A percentile compares a stretch with the other conserved stretches of the same genome.
Conservation (phyloP, 177 flowering plant genomes). For the Viscum album region DNA sequence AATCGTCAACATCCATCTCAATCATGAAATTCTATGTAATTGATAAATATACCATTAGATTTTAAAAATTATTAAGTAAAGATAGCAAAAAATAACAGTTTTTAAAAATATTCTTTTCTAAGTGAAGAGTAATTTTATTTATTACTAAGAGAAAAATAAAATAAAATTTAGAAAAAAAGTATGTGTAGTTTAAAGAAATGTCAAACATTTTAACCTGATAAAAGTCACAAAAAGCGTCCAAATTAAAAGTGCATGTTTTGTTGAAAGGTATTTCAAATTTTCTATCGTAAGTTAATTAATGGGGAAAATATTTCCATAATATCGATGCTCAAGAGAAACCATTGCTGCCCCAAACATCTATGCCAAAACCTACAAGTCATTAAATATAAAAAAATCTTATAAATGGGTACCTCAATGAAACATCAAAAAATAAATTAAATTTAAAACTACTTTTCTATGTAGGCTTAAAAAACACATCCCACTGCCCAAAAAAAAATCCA, state of each 20-base stretch:
- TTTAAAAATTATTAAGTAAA: too few relatives aligned
- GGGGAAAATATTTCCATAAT: conserved; percentile 95
- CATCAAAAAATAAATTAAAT: too few relatives aligned
- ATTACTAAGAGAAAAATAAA: too few relatives aligned
- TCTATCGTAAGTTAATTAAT: conserved; percentile 52
- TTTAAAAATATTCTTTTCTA: too few relatives aligned
- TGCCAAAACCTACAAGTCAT: conserved; percentile 60
- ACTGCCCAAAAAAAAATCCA: too few relatives aligned
- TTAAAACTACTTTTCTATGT: too few relatives aligned
- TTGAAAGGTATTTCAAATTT: conserved; percentile 72
- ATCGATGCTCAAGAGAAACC: conserved; percentile 93
- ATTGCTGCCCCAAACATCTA: conserved; percentile 96
- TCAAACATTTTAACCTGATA: conserved; percentile 56
- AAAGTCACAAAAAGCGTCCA: conserved; percentile 74
- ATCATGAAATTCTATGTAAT: too few relatives aligned
- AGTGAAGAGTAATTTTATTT: neutral
- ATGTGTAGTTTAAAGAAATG: neutral
- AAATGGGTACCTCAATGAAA: conserved; percentile 2
- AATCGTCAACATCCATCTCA: too few relatives aligned
- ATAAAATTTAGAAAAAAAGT: neutral
- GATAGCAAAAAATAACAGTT: too few relatives aligned
- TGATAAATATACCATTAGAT: too few relatives aligned
- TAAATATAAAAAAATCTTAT: conserved; percentile 10
- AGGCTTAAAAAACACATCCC: too few relatives aligned
- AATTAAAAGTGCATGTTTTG: conserved; percentile 96